Base-by-base conservation (phyloP, 2,329 filamentous ascomycete species). In the Didymosphaeria variabile region DNA sequence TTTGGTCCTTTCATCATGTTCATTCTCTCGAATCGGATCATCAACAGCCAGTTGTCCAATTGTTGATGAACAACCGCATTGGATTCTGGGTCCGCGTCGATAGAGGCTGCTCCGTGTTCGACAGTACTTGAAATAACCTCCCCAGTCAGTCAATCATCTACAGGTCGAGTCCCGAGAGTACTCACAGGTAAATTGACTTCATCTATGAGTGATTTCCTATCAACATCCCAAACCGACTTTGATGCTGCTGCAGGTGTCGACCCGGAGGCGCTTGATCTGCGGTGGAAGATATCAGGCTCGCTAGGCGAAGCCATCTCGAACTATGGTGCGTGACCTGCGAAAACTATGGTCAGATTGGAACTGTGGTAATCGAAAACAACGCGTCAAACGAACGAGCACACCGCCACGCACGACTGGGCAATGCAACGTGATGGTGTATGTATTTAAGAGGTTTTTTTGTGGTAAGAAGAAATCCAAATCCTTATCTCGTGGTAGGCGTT, bases 21-120 rank as follows among this genome's bases (percentile, higher is more conserved):
- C 21, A 51, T 52, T 9, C 65, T 63, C 26, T 64, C 42, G 17
- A 49, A 58, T 3, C 61, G 59, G 21, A 61, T 66, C 59, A 64
- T 64, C 1, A 42, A 31, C 2, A 61, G 34, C 31, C 64, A 42
- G 21, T 64, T 55, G 26, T 66, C 53, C 10, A 45, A 5, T 0
- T 52, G 5, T 7, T 58, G 56, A 17, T 49, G 45, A 15, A 49
- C 45, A 29, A 21, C 13, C 17, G 17, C 29, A 17, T 49, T n/a
- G 12, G 23, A 15, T 12, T 32, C 23, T 17, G 5, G 13, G 23
- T 49, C 10, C 15, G 21, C 12, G 6, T 26, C 1, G 13, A 15
- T 5, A 17, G 21, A 19, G 45, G 26, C 21, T 5, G 15, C 5
- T 47, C 10, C 40, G n/a, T 1, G 42, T n/a, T 23, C 8, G 19